A percentile compares a stretch with the other conserved stretches of the same genome.
Evolutionary conservation across 495 filamentous ascomycete genomes (phyloP).

Genomic region (Penicillium herquei): DNA sequence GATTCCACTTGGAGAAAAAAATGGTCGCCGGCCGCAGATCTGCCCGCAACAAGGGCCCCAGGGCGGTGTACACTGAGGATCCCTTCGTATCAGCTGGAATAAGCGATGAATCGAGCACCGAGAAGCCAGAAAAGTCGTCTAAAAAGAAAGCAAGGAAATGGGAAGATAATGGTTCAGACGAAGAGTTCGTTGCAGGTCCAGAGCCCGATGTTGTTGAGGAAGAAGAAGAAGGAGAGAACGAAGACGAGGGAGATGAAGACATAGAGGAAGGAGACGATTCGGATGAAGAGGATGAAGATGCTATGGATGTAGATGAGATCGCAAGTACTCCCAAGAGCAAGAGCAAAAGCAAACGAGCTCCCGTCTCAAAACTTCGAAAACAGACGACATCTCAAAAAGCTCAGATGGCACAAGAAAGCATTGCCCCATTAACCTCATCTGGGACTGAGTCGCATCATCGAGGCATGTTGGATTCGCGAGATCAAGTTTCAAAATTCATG

Average conservation of each 20-base stretch:
- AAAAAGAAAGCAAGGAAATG: constrained; percentile 3
- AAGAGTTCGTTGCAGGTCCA: constrained; percentile 28
- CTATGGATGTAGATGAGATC: constrained; percentile 13
- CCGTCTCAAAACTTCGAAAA: background rate
- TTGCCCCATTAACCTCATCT: background rate
- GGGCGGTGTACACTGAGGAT: constrained; percentile 36
- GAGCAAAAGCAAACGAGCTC: background rate
- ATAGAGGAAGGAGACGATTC: constrained; percentile 13
- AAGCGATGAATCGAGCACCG: constrained; percentile 30
- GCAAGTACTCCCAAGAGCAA: constrained; percentile 1
- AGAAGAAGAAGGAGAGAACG: constrained; percentile 16
- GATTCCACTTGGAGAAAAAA: constrained; percentile 1
- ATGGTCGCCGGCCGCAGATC: constrained; percentile 41
- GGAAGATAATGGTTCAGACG: constrained; percentile 28
- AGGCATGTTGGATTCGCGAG: constrained; percentile 35
- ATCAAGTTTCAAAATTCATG: constrained; percentile 40
- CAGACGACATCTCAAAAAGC: background rate
- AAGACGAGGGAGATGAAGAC: constrained; percentile 16
- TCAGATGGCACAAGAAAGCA: background rate
- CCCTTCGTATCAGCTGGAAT: constrained; percentile 32
- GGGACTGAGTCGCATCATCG: constrained; percentile 33
- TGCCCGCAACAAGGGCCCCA: constrained; percentile 30
- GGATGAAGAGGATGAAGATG: constrained; percentile 13
- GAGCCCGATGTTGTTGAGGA: constrained; percentile 25
- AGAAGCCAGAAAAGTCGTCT: background rate